These are phyloP conservation scores for Stephania cephalantha DNA, from an alignment of 164 flowering plant species.

Conservation along the genomic window DNA sequence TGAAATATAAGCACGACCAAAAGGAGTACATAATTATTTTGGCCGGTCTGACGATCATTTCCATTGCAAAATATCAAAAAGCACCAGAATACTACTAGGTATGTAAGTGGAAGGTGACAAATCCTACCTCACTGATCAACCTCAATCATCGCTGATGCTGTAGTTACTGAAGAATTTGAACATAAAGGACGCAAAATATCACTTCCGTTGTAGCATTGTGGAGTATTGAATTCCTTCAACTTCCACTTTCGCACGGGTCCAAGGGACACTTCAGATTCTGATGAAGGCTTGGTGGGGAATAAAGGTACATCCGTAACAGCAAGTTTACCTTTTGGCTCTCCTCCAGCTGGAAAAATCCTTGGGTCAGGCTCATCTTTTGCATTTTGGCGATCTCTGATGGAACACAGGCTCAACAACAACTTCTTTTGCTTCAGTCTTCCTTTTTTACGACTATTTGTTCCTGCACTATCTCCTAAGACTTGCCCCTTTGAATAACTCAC, in stretches of 20 bases:
- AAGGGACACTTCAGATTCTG: conserved; percentile 23
- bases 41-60: background rate
- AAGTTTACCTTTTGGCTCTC: conserved; percentile 28
- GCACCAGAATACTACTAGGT: background rate
- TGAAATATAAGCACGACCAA: background rate
- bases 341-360: conserved; percentile 20
- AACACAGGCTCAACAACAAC: conserved; percentile 58
- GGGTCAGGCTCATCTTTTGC: conserved; percentile 33
- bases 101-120: background rate
- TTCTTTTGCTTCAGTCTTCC: conserved; percentile 68
- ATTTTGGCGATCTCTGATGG: conserved; percentile 44
- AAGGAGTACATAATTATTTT: background rate
- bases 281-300: conserved; percentile 32
- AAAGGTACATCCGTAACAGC: conserved; percentile 19
- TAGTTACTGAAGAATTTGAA: conserved; percentile 18
- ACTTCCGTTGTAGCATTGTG: conserved; percentile 46
- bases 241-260: conserved; percentile 44
- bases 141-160: conserved; percentile 27
- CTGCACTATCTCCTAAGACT: conserved; percentile 20
- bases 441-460: conserved; percentile 43
- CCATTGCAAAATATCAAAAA: background rate
- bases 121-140: conserved; percentile 39
- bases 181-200: conserved; percentile 50
- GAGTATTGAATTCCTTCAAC: conserved; percentile 46
- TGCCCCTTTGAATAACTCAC: conserved; percentile 32